Conservation (phyloP, 2,329 filamentous ascomycete species). For the Kalmusia sp. region DNA sequence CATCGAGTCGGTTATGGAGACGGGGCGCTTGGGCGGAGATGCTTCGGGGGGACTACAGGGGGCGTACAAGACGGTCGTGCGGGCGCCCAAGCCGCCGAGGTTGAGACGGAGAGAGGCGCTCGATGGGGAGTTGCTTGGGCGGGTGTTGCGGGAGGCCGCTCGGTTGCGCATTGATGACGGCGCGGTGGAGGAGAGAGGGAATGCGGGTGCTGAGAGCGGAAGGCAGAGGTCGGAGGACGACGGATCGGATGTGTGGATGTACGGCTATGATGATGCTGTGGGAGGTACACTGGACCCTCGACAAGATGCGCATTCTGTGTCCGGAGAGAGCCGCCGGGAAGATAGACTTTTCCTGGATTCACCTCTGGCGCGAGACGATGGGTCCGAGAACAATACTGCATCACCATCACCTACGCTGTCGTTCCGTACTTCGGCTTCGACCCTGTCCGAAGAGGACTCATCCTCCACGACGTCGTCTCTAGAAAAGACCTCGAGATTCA, state of each 20-base stretch:
- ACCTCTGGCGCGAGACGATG: too few relatives aligned
- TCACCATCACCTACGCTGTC: constrained; percentile 8
- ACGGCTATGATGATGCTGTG: not conserved
- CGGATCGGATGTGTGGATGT: not conserved
- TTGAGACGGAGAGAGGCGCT: constrained; percentile 3
- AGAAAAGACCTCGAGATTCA: not conserved
- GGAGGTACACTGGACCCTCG: too few relatives aligned
- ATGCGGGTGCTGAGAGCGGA: too few relatives aligned
- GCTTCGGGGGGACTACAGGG: constrained; percentile 15
- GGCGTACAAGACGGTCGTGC: constrained; percentile 20
- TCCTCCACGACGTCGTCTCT: not conserved
- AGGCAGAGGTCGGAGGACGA: too few relatives aligned
- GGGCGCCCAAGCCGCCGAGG: constrained; percentile 14
- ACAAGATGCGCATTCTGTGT: too few relatives aligned
- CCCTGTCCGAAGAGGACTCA: too few relatives aligned
- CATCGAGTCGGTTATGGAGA: constrained; percentile 26
- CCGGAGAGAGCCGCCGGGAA: too few relatives aligned
- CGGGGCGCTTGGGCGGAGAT: too few relatives aligned
- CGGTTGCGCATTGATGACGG: not conserved
- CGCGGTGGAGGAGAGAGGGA: not conserved
- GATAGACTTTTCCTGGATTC: too few relatives aligned
- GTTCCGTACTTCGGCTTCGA: constrained; percentile 1
- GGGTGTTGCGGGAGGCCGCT: not conserved
- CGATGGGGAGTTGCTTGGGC: not conserved
- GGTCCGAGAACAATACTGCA: constrained; percentile 1